Evolutionary conservation across 2,329 filamentous ascomycete genomes (phyloP).

Genomic region (Grosmannia clavigera): DNA sequence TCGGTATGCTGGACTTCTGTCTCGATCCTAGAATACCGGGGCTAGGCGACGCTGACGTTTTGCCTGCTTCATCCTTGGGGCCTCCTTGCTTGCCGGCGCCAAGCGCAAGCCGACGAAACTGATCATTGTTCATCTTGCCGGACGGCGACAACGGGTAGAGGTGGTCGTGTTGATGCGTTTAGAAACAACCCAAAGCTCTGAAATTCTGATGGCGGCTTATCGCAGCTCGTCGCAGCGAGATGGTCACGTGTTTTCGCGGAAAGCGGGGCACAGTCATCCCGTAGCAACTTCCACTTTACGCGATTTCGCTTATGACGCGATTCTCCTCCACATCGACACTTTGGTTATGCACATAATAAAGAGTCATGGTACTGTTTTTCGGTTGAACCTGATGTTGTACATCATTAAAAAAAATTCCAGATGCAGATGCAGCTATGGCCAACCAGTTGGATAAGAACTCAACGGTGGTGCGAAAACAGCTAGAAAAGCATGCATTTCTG

Average conservation of each 20-base stretch:
- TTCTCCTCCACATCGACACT: neutral
- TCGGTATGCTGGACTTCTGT: slow-evolving; percentile 71
- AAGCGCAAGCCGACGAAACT: slow-evolving; percentile 73
- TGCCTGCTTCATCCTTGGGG: slow-evolving; percentile 24
- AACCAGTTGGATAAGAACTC: slow-evolving; percentile 51
- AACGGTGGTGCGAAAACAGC: slow-evolving; percentile 47
- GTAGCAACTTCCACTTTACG: slow-evolving; percentile 7
- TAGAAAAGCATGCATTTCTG: slow-evolving; percentile 57
- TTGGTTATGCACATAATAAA: neutral
- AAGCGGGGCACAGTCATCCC: neutral
- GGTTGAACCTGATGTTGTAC: neutral
- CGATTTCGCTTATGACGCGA: slow-evolving; percentile 3
- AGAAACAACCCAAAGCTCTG: neutral
- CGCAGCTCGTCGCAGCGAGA: neutral
- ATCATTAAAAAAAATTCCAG: neutral
- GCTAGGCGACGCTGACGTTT: slow-evolving; percentile 24
- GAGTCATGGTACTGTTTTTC: neutral
- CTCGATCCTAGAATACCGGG: slow-evolving; percentile 56
- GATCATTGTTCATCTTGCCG: slow-evolving; percentile 75
- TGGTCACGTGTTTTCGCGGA: slow-evolving; percentile 12
- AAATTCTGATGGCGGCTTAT: neutral
- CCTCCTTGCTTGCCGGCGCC: slow-evolving; percentile 15
- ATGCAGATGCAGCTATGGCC: slow-evolving; percentile 31
- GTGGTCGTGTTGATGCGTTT: neutral
- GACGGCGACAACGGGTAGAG: neutral